phyloP scores from a whole-genome alignment of 495 filamentous ascomycete species.

The Beverwykella pulmonaria region DNA sequence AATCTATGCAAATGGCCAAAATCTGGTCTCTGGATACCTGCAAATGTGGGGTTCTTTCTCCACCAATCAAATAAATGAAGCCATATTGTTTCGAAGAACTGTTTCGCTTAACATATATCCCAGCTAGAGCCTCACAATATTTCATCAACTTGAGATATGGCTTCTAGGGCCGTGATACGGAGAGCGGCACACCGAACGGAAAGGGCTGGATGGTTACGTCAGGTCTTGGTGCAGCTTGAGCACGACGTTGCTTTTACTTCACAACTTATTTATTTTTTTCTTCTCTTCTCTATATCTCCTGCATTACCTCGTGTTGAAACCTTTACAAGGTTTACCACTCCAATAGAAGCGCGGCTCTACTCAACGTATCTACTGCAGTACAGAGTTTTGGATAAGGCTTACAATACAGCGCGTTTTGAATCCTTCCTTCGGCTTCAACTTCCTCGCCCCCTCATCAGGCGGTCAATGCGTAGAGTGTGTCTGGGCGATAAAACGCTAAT shows the following conservation, averaged over 20 bases:
- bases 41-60: neutral
- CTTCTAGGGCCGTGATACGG: slow-evolving; percentile 2
- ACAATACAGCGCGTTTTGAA: neutral
- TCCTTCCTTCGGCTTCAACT: neutral
- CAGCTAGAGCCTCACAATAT: slow-evolving; percentile 1
- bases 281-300: too few species aligned
- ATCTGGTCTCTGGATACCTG: neutral
- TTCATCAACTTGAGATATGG: slow-evolving; percentile 9
- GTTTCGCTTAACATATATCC: neutral
- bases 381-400: neutral
- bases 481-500: too few species aligned
- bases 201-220: neutral
- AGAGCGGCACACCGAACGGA: neutral
- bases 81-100: neutral
- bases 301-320: too few species aligned
- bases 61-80: neutral
- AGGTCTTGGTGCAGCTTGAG: neutral
- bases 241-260: neutral
- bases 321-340: too few species aligned
- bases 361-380: neutral
- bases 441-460: neutral
- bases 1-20: slow-evolving; percentile 3
- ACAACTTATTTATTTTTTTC: neutral
- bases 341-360: neutral
- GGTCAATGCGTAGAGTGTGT: neutral